These are phyloP conservation scores for Vitis vinifera DNA, from an alignment of 164 flowering plant species.

Conservation along the genomic window ASM3070453v1 NC_081807.1:5536501-5537000, in stretches of 20 bases:
- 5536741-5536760: constrained; percentile 33
- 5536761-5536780: constrained; percentile 45
- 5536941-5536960: too few relatives aligned
- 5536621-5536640: background rate
- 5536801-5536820: constrained; percentile 31
- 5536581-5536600: constrained; percentile 6
- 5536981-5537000: too few relatives aligned
- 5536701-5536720: background rate
- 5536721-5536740: constrained; percentile 1
- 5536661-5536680: constrained; percentile 10
- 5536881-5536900: background rate
- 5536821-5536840: constrained; percentile 32
- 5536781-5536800: constrained; percentile 18
- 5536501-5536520: constrained; percentile 17
- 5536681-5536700: constrained; percentile 10
- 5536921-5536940: background rate
- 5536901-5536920: background rate
- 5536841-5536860: too few relatives aligned
- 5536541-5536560: constrained; percentile 7
- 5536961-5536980: too few relatives aligned
- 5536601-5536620: constrained; percentile 15
- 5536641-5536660: background rate
- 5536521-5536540: constrained; percentile 20
- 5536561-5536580: constrained; percentile 7
- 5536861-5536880: background rate